These are phyloP conservation scores for Zalerion maritima DNA, from an alignment of 495 filamentous ascomycete genomes.

Conservation along the genomic window DNA sequence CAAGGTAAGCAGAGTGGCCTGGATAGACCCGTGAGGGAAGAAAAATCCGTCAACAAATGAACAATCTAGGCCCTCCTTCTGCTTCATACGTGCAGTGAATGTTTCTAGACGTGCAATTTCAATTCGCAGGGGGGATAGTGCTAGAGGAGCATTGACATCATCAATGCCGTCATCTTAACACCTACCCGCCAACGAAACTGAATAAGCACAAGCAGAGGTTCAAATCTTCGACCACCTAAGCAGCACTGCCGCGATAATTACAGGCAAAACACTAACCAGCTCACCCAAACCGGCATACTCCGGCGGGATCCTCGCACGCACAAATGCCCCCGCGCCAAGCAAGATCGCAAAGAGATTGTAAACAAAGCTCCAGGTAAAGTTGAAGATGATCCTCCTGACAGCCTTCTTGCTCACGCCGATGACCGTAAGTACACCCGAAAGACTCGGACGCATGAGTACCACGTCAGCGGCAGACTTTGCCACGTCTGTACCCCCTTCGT, in stretches of 20 bases:
- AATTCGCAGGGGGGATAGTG: too few species aligned
- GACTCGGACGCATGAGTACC: conserved; percentile 44
- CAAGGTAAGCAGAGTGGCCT: too few species aligned
- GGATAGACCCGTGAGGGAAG: too few species aligned
- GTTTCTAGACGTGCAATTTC: too few species aligned
- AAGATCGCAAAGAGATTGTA: conserved; percentile 65
- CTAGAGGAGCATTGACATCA: too few species aligned
- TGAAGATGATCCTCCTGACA: conserved; percentile 44
- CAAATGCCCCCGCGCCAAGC: conserved; percentile 56
- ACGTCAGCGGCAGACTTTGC: conserved; percentile 55
- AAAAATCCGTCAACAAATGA: too few species aligned
- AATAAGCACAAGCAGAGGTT: too few species aligned
- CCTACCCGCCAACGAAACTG: too few species aligned
- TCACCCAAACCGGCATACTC: conserved; percentile 65
- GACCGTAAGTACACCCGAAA: conserved; percentile 41
- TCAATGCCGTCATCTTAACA: too few species aligned
- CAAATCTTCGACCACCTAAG: conserved; percentile 17
- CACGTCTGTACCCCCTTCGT: conserved; percentile 41
- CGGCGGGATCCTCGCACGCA: conserved; percentile 48
- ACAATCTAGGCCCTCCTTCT: too few species aligned
- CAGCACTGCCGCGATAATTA: conserved; percentile 40
- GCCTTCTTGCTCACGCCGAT: conserved; percentile 44
- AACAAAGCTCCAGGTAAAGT: conserved; percentile 58
- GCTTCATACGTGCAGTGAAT: too few species aligned
- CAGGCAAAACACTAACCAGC: conserved; percentile 62